These are phyloP conservation scores for Apiospora kogelbergensis DNA, from an alignment of 2,329 filamentous ascomycete genomes.

Conservation along the genomic window DNA sequence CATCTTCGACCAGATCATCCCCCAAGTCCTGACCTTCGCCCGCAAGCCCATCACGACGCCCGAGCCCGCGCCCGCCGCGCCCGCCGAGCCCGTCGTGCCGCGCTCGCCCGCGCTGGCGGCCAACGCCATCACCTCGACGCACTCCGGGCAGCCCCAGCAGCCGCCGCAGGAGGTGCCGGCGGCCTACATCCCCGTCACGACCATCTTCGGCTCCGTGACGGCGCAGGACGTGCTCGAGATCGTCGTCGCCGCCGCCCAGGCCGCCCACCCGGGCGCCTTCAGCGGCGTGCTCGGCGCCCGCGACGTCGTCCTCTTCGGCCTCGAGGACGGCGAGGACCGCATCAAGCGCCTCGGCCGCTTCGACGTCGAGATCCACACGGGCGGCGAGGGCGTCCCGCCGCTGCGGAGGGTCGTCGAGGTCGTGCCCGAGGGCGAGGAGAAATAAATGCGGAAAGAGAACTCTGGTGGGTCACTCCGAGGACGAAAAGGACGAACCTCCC, in stretches of 20 bases:
- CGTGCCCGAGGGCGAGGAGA: slow-evolving; percentile 25
- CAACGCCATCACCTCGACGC: slow-evolving; percentile 25
- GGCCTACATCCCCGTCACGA: neutral
- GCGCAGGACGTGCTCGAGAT: slow-evolving; percentile 34
- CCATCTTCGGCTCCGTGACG: slow-evolving; percentile 46
- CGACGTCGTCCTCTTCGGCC: slow-evolving; percentile 33
- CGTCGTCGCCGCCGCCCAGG: slow-evolving; percentile 35
- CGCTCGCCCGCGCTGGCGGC: slow-evolving; percentile 29
- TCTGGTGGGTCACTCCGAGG: too few species aligned
- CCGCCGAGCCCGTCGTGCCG: slow-evolving; percentile 14
- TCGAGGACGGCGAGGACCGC: slow-evolving; percentile 34
- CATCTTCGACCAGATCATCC: slow-evolving; percentile 36
- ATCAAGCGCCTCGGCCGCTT: slow-evolving; percentile 42
- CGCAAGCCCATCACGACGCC: slow-evolving; percentile 35
- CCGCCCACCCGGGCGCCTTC: slow-evolving; percentile 27
- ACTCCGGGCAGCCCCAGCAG: neutral
- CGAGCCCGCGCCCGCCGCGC: slow-evolving; percentile 5
- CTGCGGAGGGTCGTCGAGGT: slow-evolving; percentile 35
- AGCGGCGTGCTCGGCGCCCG: slow-evolving; percentile 36
- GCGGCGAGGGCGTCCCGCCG: slow-evolving; percentile 26
- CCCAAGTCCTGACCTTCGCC: slow-evolving; percentile 36
- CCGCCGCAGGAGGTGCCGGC: slow-evolving; percentile 14
- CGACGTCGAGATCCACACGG: slow-evolving; percentile 36
- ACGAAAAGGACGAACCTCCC: too few species aligned
- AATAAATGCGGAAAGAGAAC: neutral